Conservation (phyloP, 192 early-diverging fungal genomes). For the Dimargaris xerosporica region DNA sequence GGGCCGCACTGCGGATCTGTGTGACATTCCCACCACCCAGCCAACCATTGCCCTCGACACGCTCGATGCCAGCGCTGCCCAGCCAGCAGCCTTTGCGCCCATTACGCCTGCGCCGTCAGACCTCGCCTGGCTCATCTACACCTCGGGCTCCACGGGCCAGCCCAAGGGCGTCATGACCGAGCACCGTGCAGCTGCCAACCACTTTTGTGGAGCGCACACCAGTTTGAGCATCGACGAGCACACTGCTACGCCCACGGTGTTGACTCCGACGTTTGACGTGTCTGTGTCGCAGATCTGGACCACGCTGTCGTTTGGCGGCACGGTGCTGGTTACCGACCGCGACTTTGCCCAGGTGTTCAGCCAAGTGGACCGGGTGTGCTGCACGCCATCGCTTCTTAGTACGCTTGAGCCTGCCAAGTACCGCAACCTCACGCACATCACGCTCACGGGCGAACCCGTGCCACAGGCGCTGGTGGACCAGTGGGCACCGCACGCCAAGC, state of each 20-base stretch:
- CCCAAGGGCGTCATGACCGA: neutral
- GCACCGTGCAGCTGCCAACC: neutral
- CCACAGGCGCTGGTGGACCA: neutral
- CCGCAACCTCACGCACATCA: neutral
- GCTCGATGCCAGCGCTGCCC: neutral
- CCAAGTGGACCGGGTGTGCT: neutral
- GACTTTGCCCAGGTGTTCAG: neutral
- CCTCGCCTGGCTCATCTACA: neutral
- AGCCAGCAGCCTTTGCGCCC: neutral
- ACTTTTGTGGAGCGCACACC: too few relatives aligned
- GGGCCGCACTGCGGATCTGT: too few relatives aligned
- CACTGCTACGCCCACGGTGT: neutral
- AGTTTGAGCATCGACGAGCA: neutral
- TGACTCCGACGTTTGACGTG: neutral
- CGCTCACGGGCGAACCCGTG: neutral
- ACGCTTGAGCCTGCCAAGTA: neutral
- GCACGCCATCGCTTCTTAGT: neutral
- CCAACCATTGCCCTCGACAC: neutral
- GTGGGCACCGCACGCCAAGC: neutral
- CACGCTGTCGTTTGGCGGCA: neutral
- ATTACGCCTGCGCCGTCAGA: neutral
- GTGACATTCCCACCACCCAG: too few relatives aligned
- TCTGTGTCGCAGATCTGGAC: neutral
- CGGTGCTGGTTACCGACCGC: neutral
- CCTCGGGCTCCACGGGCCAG: slow-evolving; percentile 1